Base-by-base conservation (phyloP, 306 rosid species). In the Vigna trinervia region DNA sequence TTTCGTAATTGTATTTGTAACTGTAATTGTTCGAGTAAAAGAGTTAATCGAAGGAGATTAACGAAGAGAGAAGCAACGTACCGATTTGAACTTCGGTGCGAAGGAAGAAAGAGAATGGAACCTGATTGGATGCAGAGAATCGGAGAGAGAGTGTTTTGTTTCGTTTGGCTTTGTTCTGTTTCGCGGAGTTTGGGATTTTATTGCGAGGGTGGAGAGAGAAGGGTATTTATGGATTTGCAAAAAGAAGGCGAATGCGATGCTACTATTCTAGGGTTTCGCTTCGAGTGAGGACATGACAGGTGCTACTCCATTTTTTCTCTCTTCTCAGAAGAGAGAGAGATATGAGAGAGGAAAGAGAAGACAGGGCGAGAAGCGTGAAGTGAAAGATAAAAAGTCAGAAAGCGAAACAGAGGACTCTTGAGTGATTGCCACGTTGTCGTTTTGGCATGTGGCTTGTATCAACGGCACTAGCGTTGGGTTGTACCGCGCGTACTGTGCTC, bases 171-270 rank as follows among this genome's bases (percentile, higher is more conserved):
- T 14, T 36, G 23, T 14, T 53, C 26, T 34, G 7, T 38, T 59
- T 12, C 20, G 50, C 51, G 5, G 59, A 47, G 17, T 32, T 62
- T 56, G 56, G 62, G 81, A 32, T 57, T 64, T 78, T 34, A 46
- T 39, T 5, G 43, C 17, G 14, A 38, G 47, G 69, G 64, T 17
- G 26, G 46, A 19, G 19, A 17, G 53, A 1, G 83, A 78, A 45
- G 89, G 95, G 89, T 71, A 88, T 79, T 81, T 79, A 84, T 76
- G 91, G 91, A 80, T 73, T 88, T 85, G 56, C 62, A 39, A n/a
- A 30, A 36, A 43, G 67, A 32, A n/a, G 5, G 74, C 52, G 80
- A 59, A 62, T 54, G 23, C 72, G 80, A 53, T 53, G n/a, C 62
- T 62, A 75, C 63, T 67, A 77, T 53, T 22, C 22, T 64, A 67